These are phyloP conservation scores for Chaetomiaceae sp. DNA, from an alignment of 2,329 filamentous ascomycete genomes.

Conservation along the genomic window DNA sequence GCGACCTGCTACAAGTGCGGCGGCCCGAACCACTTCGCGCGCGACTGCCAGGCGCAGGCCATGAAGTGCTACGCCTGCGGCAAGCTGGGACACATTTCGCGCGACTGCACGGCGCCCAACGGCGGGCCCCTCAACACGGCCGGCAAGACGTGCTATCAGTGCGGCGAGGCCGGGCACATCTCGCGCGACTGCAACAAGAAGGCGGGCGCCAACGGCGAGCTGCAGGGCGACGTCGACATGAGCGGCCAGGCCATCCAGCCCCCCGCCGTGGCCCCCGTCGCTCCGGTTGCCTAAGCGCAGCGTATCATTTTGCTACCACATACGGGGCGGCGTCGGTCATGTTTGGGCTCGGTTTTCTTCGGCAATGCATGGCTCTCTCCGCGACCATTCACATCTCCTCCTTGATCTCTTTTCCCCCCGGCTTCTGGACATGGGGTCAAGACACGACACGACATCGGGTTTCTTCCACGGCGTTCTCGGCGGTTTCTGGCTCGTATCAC, in stretches of 20 bases:
- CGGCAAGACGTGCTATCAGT: constrained; percentile 98
- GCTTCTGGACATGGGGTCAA: constrained; percentile 16
- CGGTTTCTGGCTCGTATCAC: constrained; percentile 22
- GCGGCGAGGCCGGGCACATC: constrained; percentile 92
- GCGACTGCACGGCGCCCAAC: constrained; percentile 94
- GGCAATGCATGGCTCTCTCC: constrained; percentile 11
- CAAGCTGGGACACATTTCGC: constrained; percentile 89
- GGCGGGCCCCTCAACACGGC: constrained; percentile 92
- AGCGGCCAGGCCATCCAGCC: constrained; percentile 36
- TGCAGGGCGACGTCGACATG: constrained; percentile 43
- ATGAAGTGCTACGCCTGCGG: constrained; percentile 99
- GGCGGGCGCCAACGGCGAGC: constrained; percentile 47
- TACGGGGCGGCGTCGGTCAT: constrained; percentile 1
- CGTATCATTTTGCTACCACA: not conserved
- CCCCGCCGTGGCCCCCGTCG: constrained; percentile 39
- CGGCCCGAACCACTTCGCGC: constrained; percentile 94
- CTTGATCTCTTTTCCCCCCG: constrained; percentile 14
- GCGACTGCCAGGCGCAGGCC: constrained; percentile 95
- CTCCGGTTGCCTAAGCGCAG: constrained; percentile 31
- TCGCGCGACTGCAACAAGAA: constrained; percentile 88
- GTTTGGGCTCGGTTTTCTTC: constrained; percentile 12
- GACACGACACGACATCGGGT: constrained; percentile 20
- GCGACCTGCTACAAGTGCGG: constrained; percentile 72
- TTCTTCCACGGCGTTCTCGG: constrained; percentile 25
- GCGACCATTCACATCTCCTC: constrained; percentile 13